Base-by-base conservation (phyloP, 129 eudicot species). In the Saposhnikovia divaricata region DNA sequence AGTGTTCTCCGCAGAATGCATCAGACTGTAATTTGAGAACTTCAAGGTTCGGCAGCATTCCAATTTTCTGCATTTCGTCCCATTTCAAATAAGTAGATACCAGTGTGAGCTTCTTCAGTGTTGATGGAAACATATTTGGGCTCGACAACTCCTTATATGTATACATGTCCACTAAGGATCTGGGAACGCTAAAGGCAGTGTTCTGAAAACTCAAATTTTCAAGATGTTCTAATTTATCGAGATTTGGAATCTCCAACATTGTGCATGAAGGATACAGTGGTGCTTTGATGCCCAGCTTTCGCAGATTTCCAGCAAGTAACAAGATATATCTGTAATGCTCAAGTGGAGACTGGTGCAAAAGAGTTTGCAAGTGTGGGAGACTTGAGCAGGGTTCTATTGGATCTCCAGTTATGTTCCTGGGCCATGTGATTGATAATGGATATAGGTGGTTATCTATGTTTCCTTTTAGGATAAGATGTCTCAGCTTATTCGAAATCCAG, bases 251-350 rank as follows among this genome's bases (percentile, higher is more conserved):
- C 38, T 57, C 3, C 71, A 61, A 61, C 57, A 16, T 50, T 23
- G 7, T 0, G 34, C 37, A n/a, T 27, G 12, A 23, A 8, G 27
- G 75, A 37, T 48, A 79, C 72, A 55, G 14, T 9, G 37, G n/a
- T 3, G 66, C 80, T 23, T 82, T 8, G 61, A 75, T 3, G 72
- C 83, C 83, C 77, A 88, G 82, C 75, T 83, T 83, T 50, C 80
- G 83, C 9, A 84, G 79, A 71, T 84, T 76, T 10, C 79, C 78
- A 71, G 86, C 83, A 72, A 65, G 75, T 42, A 31, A 72, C 43
- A 80, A 82, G 25, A 82, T n/a, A 39, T 13, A 14, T 3, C 31
- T n/a, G n/a, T 27, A 2, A n/a, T 9, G 1, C 70, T 6, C 0
- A 23, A 27, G 14, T 23, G 4, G 0, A 61, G 70, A 6, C 70